Percentiles rank a stretch among this genome's conserved stretches.
phyloP scores from a whole-genome alignment of 179 eudicot species.

The Silene noctiflora region DNA sequence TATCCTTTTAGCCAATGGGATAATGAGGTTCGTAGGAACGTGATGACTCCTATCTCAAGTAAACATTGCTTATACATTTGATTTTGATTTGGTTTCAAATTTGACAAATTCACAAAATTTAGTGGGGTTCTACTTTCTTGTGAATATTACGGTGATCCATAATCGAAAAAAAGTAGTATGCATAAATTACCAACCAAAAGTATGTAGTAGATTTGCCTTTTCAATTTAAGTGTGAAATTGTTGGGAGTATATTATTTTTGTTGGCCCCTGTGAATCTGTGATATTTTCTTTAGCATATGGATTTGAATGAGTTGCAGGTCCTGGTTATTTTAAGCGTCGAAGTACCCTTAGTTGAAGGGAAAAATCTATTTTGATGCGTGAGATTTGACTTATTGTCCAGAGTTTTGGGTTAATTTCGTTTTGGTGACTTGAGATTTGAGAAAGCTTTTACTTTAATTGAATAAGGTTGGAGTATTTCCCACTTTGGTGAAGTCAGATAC shows the following conservation, averaged over 20 bases:
- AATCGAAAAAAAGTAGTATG: background rate
- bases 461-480: background rate
- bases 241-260: conserved; percentile 4
- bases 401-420: background rate
- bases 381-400: background rate
- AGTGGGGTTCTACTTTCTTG: background rate
- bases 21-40: background rate
- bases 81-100: background rate
- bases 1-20: background rate
- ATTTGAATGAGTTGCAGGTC: conserved; percentile 4
- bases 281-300: conserved; percentile 3
- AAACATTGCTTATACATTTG: conserved; percentile 6
- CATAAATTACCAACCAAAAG: background rate
- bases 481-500: background rate
- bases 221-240: background rate
- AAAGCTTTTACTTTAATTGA: background rate
- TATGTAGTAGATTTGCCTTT: background rate
- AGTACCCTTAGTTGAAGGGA: background rate
- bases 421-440: background rate
- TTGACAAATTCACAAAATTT: background rate
- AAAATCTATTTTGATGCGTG: background rate
- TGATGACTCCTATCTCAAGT: conserved; percentile 9
- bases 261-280: conserved; percentile 9
- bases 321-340: background rate
- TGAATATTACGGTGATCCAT: background rate